Conservation (phyloP, 352 stramenopile species). For the Phytopythium sindhum region DNA sequence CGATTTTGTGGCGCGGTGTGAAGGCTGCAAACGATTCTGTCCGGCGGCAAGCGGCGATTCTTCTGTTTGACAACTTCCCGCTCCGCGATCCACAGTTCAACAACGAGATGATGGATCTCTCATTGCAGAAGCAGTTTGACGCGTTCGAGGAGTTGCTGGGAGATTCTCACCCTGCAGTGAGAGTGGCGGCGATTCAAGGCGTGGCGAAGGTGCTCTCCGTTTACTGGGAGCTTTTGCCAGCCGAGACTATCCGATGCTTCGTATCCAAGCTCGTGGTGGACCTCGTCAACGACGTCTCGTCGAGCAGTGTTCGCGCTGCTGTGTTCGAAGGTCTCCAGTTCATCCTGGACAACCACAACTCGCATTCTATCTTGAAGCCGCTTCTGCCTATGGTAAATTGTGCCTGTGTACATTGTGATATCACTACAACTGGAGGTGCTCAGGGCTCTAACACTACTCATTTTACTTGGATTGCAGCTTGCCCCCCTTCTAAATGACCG, state of each 20-base stretch:
- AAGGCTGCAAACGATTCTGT: constrained; percentile 83
- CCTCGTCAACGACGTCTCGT: constrained; percentile 77
- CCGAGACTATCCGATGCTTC: constrained; percentile 78
- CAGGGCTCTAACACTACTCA: neutral
- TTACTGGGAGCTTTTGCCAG: constrained; percentile 83
- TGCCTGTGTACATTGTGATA: neutral
- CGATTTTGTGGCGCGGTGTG: constrained; percentile 81
- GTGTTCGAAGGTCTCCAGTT: constrained; percentile 85
- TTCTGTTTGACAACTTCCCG: constrained; percentile 86
- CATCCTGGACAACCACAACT: constrained; percentile 86
- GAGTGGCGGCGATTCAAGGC: constrained; percentile 77
- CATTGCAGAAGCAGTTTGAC: constrained; percentile 83
- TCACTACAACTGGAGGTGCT: neutral
- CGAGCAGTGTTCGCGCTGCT: constrained; percentile 69
- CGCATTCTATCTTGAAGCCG: constrained; percentile 79
- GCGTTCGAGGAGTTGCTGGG: constrained; percentile 71
- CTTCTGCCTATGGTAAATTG: constrained; percentile 70
- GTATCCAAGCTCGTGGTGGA: constrained; percentile 80
- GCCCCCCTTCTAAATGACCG: constrained; percentile 80
- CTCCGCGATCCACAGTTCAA: constrained; percentile 74
- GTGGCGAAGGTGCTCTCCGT: constrained; percentile 79
- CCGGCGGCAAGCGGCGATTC: constrained; percentile 70
- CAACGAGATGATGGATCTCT: constrained; percentile 69
- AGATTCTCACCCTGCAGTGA: constrained; percentile 70
- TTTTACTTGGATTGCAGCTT: constrained; percentile 29